A percentile compares a stretch with the other conserved stretches of the same genome.
phyloP scores from a whole-genome alignment of 495 filamentous ascomycete species.

The Xylaria bambusicola region DNA sequence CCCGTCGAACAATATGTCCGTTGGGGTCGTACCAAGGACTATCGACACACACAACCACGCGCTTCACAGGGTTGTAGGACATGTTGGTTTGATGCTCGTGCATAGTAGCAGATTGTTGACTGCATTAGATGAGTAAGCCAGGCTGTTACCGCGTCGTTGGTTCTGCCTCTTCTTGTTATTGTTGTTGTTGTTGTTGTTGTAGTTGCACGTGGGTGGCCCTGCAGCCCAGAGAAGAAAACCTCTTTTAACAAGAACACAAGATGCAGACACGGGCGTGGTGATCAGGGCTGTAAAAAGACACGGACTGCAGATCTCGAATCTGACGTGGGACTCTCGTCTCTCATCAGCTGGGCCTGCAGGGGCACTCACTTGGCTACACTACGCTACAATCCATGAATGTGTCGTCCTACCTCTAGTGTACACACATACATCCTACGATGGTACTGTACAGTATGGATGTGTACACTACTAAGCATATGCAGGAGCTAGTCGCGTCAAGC shows the following conservation, averaged over 20 bases:
- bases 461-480: constrained; percentile 7
- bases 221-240: constrained; percentile 2
- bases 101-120: neutral
- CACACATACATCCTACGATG: neutral
- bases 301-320: constrained; percentile 12
- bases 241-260: constrained; percentile 9
- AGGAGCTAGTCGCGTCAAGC: neutral
- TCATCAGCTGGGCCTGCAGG: constrained; percentile 14
- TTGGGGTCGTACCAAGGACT: constrained; percentile 19
- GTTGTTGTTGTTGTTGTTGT: neutral
- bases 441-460: neutral
- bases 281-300: constrained; percentile 16
- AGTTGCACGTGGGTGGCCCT: neutral
- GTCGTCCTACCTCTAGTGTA: neutral
- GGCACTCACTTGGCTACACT: no score
- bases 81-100: constrained; percentile 4
- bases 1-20: constrained; percentile 13
- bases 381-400: neutral
- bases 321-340: constrained; percentile 15
- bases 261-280: neutral
- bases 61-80: constrained; percentile 17
- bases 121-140: neutral
- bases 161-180: neutral
- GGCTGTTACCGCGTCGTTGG: neutral
- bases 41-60: constrained; percentile 18